Conservation (phyloP, 2,329 filamentous ascomycete species). For the Lomentospora prolificans region DNA sequence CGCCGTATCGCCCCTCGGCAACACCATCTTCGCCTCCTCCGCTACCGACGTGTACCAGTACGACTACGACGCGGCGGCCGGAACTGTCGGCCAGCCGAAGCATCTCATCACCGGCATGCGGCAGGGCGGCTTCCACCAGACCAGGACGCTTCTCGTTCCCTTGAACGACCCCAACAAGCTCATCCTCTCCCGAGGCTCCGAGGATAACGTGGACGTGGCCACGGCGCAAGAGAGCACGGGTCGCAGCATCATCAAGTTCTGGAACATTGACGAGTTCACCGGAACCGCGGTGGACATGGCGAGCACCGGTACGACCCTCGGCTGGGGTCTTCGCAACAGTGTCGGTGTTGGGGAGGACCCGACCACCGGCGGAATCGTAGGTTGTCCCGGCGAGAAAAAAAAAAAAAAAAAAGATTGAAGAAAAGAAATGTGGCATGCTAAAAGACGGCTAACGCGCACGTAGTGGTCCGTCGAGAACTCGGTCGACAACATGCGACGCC, state of each 20-base stretch:
- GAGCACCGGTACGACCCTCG: slow-evolving; percentile 35
- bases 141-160: slow-evolving; percentile 57
- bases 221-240: slow-evolving; percentile 44
- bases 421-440: too few species aligned
- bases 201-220: slow-evolving; percentile 48
- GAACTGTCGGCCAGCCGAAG: slow-evolving; percentile 37
- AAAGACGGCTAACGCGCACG: too few species aligned
- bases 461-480: slow-evolving; percentile 53
- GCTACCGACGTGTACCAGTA: slow-evolving; percentile 33
- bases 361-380: slow-evolving; percentile 39
- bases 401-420: too few species aligned
- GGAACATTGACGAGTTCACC: slow-evolving; percentile 27
- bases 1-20: slow-evolving; percentile 41
- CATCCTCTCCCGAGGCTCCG: slow-evolving; percentile 56
- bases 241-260: slow-evolving; percentile 55
- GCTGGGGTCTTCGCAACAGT: slow-evolving; percentile 65
- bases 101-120: slow-evolving; percentile 51
- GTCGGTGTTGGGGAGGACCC: slow-evolving; percentile 61
- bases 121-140: slow-evolving; percentile 51
- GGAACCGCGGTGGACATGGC: slow-evolving; percentile 32
- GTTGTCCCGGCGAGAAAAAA: slow-evolving; percentile 11
- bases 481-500: slow-evolving; percentile 52
- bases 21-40: slow-evolving; percentile 47
- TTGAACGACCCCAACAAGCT: slow-evolving; percentile 43
- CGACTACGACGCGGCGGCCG: slow-evolving; percentile 53